Evolutionary conservation across 2,329 filamentous ascomycete genomes (phyloP), one percentile per base, ranked within the genome.

Genomic region (Colletotrichum sojae): DNA sequence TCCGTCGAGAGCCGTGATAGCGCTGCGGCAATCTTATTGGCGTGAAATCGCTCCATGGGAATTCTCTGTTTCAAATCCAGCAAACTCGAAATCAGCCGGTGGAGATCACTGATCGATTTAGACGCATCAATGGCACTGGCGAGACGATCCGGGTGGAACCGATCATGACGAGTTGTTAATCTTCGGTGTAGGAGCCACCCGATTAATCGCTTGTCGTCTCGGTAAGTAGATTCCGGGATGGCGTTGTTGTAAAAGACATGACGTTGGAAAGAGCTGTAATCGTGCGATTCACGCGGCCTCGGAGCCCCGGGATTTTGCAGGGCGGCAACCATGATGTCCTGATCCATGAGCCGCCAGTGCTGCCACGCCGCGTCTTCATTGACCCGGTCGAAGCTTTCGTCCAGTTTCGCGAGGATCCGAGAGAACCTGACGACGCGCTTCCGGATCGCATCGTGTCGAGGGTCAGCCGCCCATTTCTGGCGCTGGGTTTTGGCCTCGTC

Each of bases 311-410:
- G 31, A 2, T 64, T 71, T 25, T 71, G 46, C 9, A 86, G 75
- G 15, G 82, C 80, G 16, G 75, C 76, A 10, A 79, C 80, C 60
- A 86, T 73, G 22, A 87, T 69, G 71, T 87, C 85, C 54, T 81
- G 74, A 54, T 81, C 76, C n/a, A 75, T 77, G 45, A 85, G 77
- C 43, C 78, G 79, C 82, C 81, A 84, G 22, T 77, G 63, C 10
- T 58, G 52, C 52, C 57, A 69, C 2, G 55, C 27, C 20, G 48
- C 67, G n/a, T 71, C 36, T 27, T 43, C 10, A 10, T 27, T 52
- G n/a, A 73, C 57, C 8, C 31, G n/a, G 18, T 56, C 56, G 48
- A 72, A 75, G 16, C n/a, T 54, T 4, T 57, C 31, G 18, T 74
- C 69, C 16, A 69, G 64, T 12, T 40, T 27, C 13, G 56, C 9